Base-by-base conservation (phyloP, 2,329 filamentous ascomycete species). In the Penicillium sp. region DNA sequence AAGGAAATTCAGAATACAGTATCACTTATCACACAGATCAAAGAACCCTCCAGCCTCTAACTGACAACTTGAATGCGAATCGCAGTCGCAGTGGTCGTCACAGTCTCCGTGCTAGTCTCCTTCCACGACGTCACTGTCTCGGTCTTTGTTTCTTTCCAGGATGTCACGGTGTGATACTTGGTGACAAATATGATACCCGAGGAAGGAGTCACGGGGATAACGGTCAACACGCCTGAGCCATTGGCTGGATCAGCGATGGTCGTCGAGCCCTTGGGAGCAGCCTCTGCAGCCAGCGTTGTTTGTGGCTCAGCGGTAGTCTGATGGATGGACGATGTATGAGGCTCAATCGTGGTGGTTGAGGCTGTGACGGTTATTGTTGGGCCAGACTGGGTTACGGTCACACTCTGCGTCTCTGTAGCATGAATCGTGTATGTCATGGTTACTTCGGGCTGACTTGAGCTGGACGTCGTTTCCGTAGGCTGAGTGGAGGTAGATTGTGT, bases 81-180 rank as follows among this genome's bases (percentile, higher is more conserved):
- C 30, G 38, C 38, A 28, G 56, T 62, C 7, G 57, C 56, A 19
- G 62, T 65, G 19, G 26, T 47, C 33, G 66, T 70, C 19, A 60
- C 64, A 4, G 70, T 71, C 35, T 55, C 59, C 2, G 61, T 67
- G 10, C 57, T 65, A 30, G 54, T 56, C 26, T 62, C 38, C 19
- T 37, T 56, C 53, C 53, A 56, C 53, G 53, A 56, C 0, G 67
- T 64, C 19, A 56, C 53, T 12, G 42, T 63, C 13, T 22, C 28
- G 0, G 65, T 63, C 15, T 44, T 65, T 24, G 54, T 57, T 17
- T 62, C 40, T 28, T 26, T 49, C 54, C 54, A 57, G 8, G 54
- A 57, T 0, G 67, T 64, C 30, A 56, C 53, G 22, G 44, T 64
- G 15, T 35, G 26, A 0, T 59, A 59, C 9, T 44, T 22, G 17